Conservation (phyloP, 2,329 filamentous ascomycete species). For the Colletotrichum simmondsii region DNA sequence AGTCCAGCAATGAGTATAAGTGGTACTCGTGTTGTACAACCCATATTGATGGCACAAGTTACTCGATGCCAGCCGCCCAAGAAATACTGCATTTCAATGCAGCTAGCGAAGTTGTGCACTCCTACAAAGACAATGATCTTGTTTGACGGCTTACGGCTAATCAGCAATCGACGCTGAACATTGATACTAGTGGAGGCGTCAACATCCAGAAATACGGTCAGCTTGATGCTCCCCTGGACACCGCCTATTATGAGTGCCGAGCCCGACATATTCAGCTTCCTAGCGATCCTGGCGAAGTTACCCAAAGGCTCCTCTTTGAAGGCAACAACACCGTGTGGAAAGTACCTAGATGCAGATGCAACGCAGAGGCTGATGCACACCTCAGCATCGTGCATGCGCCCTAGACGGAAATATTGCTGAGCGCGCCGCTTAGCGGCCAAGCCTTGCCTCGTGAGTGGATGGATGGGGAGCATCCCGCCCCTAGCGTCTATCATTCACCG, state of each 20-base stretch:
- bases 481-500: slow-evolving; percentile 25
- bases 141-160: neutral
- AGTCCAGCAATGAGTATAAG: neutral
- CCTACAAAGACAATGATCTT: neutral
- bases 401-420: slow-evolving; percentile 21
- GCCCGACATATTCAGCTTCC: slow-evolving; percentile 10
- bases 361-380: slow-evolving; percentile 12
- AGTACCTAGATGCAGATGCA: slow-evolving; percentile 6
- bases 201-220: slow-evolving; percentile 1
- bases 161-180: neutral
- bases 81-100: neutral
- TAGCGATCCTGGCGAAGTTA: neutral
- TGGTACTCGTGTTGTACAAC: neutral
- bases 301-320: neutral
- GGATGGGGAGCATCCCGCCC: slow-evolving; percentile 13
- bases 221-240: neutral
- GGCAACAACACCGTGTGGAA: neutral
- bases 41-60: neutral
- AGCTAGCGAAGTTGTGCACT: slow-evolving; percentile 1
- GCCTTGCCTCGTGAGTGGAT: slow-evolving; percentile 10
- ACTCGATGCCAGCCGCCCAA: neutral
- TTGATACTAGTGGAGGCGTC: neutral
- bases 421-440: neutral
- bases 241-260: slow-evolving; percentile 13
- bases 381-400: slow-evolving; percentile 14